Base-by-base conservation (phyloP, 2,329 filamentous ascomycete species). In the Alternaria brassicae region DNA sequence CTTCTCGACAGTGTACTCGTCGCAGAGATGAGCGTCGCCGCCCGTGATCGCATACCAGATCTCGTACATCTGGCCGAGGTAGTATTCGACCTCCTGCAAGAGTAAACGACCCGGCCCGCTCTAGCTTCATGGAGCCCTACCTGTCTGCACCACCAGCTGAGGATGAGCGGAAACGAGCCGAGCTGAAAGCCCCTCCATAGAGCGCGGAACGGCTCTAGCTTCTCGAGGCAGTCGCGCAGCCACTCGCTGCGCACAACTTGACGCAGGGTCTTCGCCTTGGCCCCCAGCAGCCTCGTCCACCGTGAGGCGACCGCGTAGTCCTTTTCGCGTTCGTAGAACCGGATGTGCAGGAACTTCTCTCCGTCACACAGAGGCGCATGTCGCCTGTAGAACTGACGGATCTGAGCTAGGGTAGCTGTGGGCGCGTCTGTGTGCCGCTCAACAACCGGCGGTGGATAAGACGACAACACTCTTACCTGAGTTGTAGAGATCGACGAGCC, bases 291-390 rank as follows among this genome's bases (percentile, higher is more conserved):
- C 17, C 27, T 53, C 37, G 19, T 53, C 54, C 13, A 60, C 28
- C 12, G 47, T 61, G 2, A 34, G 13, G 50, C 34, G 2, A 44
- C 49, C 6, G 15, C 12, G 13, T 59, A 39, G 17, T 61, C 37
- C 21, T 53, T 47, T 30, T 65, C 3, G 5, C 48, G 50, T 47
- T 66, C 12, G 21, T 60, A 61, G 23, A 57, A 63, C 3, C 10
- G 17, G 34, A 66, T 63, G 12, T 59, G 21, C 3, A 66, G 52
- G 28, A 61, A 66, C 52, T 63, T 63, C 34, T 66, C 45, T 2
- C 61, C 15, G 19, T 66, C 17, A 55, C 15, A 56, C 12, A 53
- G 12, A 52, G 47, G 4, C 32, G 34, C 12, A 56, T 63, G 49
- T 32, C 25, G 39, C 6, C 21, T 56, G 3, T 66, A 63, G n/a